Evolutionary conservation across 2,329 filamentous ascomycete species (phyloP).

Genomic region (Aspergillus felis): DNA sequence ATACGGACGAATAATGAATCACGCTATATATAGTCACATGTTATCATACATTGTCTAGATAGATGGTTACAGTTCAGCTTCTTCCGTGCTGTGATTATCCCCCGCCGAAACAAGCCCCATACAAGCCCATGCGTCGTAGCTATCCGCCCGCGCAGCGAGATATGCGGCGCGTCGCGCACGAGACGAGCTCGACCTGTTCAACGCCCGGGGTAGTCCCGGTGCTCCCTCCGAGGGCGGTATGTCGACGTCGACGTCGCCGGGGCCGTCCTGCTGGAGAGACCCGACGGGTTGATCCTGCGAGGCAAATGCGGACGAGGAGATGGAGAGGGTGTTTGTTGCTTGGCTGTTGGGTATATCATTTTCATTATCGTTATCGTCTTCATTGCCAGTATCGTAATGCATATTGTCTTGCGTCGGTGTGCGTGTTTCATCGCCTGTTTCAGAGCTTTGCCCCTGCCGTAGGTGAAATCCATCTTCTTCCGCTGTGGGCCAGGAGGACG

Average conservation of each 20-base stretch:
- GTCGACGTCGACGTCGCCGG: background rate
- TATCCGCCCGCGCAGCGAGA: conserved; percentile 38
- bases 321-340: conserved; percentile 14
- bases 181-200: conserved; percentile 14
- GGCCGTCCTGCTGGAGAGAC: background rate
- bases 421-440: background rate
- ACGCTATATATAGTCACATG: background rate
- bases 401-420: too few species aligned
- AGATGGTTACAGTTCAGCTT: conserved; percentile 43
- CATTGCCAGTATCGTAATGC: background rate
- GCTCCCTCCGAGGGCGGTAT: background rate
- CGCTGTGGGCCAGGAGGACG: conserved; percentile 23
- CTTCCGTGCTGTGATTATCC: conserved; percentile 40
- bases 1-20: background rate
- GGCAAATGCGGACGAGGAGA: conserved; percentile 25
- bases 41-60: too few species aligned
- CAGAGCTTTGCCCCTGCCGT: background rate
- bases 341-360: conserved; percentile 3
- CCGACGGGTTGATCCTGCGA: conserved; percentile 4
- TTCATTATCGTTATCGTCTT: background rate
- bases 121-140: conserved; percentile 41
- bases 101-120: conserved; percentile 42
- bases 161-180: conserved; percentile 34
- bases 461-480: conserved; percentile 6
- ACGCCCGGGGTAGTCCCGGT: background rate